A percentile compares a stretch with the other conserved stretches of the same genome.
These are phyloP conservation scores for Porpolomopsis calyptriformis DNA, from an alignment of 768 basidiomycete genomes.

Conservation along the genomic window DNA sequence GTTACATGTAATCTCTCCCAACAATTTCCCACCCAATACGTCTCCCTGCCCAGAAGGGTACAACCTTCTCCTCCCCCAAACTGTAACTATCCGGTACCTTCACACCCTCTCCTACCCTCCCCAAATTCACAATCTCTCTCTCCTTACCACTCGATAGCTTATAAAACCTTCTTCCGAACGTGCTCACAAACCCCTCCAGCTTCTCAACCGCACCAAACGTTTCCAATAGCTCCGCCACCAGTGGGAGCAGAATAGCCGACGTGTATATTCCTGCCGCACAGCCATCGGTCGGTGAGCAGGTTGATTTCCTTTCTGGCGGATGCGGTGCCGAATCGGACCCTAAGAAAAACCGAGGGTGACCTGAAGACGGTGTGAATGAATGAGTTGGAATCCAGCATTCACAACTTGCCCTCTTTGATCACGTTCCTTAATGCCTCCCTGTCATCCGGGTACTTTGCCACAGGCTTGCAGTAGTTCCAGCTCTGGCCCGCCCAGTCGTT, in stretches of 20 bases:
- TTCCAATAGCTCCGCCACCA: constrained; percentile 81
- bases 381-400: constrained; percentile 4
- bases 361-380: constrained; percentile 28
- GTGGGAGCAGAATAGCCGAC: constrained; percentile 80
- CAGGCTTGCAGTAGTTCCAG: constrained; percentile 95
- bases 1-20: constrained; percentile 4
- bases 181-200: constrained; percentile 71
- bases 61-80: constrained; percentile 41
- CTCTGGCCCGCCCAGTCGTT: constrained; percentile 96
- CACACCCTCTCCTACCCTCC: constrained; percentile 26
- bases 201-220: constrained; percentile 78
- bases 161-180: constrained; percentile 77
- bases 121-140: constrained; percentile 26
- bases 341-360: constrained; percentile 92
- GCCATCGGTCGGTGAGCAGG: constrained; percentile 52
- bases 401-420: constrained; percentile 53
- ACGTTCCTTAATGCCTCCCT: constrained; percentile 71
- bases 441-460: constrained; percentile 93
- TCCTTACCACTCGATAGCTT: constrained; percentile 11
- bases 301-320: constrained; percentile 55
- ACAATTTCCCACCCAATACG: constrained; percentile 62
- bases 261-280: constrained; percentile 98
- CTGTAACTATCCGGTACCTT: constrained; percentile 40
- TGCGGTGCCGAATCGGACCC: constrained; percentile 97
- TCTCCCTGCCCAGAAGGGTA: constrained; percentile 86